Evolutionary conservation across 805 yeast genomes (phyloP).

Genomic region (Grigorovia yakushimaensis): DNA sequence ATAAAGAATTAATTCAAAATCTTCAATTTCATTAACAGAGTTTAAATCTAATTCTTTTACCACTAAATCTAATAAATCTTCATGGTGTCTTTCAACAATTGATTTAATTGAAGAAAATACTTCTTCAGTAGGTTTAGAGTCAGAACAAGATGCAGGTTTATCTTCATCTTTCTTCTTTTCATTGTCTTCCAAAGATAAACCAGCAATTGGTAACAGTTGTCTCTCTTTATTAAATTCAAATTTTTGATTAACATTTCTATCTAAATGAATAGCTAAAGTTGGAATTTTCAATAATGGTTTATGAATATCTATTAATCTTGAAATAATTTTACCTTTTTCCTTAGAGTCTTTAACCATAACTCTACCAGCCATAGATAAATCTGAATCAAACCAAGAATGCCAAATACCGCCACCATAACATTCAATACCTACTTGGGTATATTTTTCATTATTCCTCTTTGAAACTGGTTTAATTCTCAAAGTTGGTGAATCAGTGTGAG

Average conservation of each 20-base stretch:
- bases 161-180: conserved; percentile 2
- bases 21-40: conserved; percentile 54
- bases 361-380: conserved; percentile 83
- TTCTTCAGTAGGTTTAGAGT: conserved; percentile 36
- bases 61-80: conserved; percentile 55
- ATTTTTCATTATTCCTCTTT: conserved; percentile 60
- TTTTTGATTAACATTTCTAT: conserved; percentile 63
- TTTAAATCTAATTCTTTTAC: conserved; percentile 53
- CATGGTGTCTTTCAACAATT: conserved; percentile 67
- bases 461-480: conserved; percentile 83
- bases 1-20: conserved; percentile 76
- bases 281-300: conserved; percentile 87
- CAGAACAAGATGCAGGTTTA: conserved; percentile 14
- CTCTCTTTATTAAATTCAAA: conserved; percentile 87
- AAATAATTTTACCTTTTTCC: conserved; percentile 37
- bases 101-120: conserved; percentile 57
- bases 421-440: conserved; percentile 85
- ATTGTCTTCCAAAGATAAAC: conserved; percentile 35
- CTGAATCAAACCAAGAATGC: conserved; percentile 96
- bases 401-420: conserved; percentile 94
- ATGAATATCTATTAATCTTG: conserved; percentile 68
- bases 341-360: conserved; percentile 50
- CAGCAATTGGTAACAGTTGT: conserved; percentile 79
- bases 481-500: conserved; percentile 93
- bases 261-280: conserved; percentile 85